Conservation (phyloP, 2,329 filamentous ascomycete genomes). For the Metarhizium brunneum region DNA sequence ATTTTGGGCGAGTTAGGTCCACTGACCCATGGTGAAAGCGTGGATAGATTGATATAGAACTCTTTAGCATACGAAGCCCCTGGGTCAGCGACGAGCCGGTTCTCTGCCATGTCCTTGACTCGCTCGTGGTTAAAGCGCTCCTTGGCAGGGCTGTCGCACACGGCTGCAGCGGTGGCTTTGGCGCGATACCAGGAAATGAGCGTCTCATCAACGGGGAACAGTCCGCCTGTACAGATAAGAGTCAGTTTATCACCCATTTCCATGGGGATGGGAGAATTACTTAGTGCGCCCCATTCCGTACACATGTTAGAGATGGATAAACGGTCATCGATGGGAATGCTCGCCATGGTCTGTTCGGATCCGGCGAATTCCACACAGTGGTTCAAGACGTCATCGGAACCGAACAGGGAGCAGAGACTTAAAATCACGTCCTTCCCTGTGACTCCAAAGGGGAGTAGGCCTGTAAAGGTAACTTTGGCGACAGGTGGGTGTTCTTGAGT, state of each 20-base stretch:
- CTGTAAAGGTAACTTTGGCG: slow-evolving; percentile 66
- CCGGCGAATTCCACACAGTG: slow-evolving; percentile 85
- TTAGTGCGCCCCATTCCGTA: slow-evolving; percentile 69
- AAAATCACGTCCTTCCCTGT: slow-evolving; percentile 91
- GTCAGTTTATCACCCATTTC: background rate
- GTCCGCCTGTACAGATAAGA: slow-evolving; percentile 36
- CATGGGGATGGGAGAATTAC: background rate
- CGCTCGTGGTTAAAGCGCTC: slow-evolving; percentile 60
- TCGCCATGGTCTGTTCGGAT: slow-evolving; percentile 50
- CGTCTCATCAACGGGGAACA: slow-evolving; percentile 57
- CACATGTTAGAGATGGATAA: slow-evolving; percentile 75
- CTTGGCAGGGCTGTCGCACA: slow-evolving; percentile 43
- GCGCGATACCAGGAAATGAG: slow-evolving; percentile 65
- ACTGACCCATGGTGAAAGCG: slow-evolving; percentile 73
- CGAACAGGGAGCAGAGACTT: slow-evolving; percentile 67
- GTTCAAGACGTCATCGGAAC: slow-evolving; percentile 84
- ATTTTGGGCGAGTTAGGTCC: slow-evolving; percentile 91
- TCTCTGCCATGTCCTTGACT: slow-evolving; percentile 62
- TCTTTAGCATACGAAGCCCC: slow-evolving; percentile 76
- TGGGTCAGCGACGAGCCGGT: slow-evolving; percentile 60
- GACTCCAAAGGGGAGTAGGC: slow-evolving; percentile 64
- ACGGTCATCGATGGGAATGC: slow-evolving; percentile 62
- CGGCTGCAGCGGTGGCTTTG: slow-evolving; percentile 56
- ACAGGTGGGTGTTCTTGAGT: slow-evolving; percentile 59
- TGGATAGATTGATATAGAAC: slow-evolving; percentile 73